Conservation (phyloP, 2,329 filamentous ascomycete genomes). For the Aspergillus cejpii region DNA sequence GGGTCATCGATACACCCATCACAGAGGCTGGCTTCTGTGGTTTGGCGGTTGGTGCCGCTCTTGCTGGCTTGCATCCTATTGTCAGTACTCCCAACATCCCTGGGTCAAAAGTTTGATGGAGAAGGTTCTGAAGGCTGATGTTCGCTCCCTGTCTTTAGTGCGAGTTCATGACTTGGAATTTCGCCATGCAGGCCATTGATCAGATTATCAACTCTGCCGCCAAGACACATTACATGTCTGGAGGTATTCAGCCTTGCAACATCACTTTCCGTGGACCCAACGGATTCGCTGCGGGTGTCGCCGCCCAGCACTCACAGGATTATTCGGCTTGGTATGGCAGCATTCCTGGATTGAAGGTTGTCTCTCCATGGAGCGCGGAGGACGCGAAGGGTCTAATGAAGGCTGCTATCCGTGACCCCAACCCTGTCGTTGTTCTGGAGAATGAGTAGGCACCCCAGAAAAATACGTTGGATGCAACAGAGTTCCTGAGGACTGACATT, state of each 20-base stretch:
- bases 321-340: slow-evolving; percentile 98
- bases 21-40: slow-evolving; percentile 94
- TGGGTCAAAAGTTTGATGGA: background rate
- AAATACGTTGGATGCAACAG: background rate
- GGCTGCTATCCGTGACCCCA: slow-evolving; percentile 95
- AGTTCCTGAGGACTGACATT: slow-evolving; percentile 20
- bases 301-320: slow-evolving; percentile 96
- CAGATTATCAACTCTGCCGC: slow-evolving; percentile 98
- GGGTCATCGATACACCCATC: slow-evolving; percentile 97
- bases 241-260: slow-evolving; percentile 98
- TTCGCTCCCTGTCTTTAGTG: slow-evolving; percentile 49
- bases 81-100: slow-evolving; percentile 55
- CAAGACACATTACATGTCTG: slow-evolving; percentile 99
- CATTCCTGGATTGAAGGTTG: slow-evolving; percentile 95
- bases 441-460: slow-evolving; percentile 58
- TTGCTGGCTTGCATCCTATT: slow-evolving; percentile 88
- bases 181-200: slow-evolving; percentile 99
- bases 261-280: slow-evolving; percentile 99
- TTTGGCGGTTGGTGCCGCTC: slow-evolving; percentile 87
- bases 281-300: slow-evolving; percentile 93
- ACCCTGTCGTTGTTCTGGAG: slow-evolving; percentile 86
- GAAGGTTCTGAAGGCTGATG: slow-evolving; percentile 6
- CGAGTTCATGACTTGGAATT: slow-evolving; percentile 99
- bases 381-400: slow-evolving; percentile 98
- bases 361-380: slow-evolving; percentile 91